phyloP scores from a whole-genome alignment of 1,284 basidiomycete genomes.

The Termitomyces sp. region DNA sequence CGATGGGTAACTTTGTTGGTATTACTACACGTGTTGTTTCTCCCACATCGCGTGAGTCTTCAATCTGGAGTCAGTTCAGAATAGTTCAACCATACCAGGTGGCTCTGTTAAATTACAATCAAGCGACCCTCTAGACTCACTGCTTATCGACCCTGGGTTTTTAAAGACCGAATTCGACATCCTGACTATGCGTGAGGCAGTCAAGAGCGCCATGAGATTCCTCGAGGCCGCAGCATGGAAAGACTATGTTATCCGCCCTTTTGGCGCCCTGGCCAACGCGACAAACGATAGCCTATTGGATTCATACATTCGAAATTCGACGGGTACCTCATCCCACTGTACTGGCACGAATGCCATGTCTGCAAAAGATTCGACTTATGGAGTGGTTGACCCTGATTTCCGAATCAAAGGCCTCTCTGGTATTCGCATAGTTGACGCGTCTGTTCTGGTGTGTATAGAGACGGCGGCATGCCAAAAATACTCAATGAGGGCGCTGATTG shows the following conservation, averaged over 20 bases:
- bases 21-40: conserved; percentile 13
- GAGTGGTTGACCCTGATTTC: conserved; percentile 35
- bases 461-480: background rate
- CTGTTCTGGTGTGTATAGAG: conserved; percentile 23
- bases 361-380: conserved; percentile 15
- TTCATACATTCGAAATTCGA: conserved; percentile 17
- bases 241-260: conserved; percentile 24
- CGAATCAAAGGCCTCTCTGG: conserved; percentile 28
- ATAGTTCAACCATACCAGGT: conserved; percentile 16
- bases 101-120: conserved; percentile 30
- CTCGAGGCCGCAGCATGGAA: conserved; percentile 28
- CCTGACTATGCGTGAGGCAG: conserved; percentile 24
- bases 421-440: conserved; percentile 35
- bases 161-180: conserved; percentile 30
- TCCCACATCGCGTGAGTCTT: conserved; percentile 10
- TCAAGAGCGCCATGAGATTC: conserved; percentile 27
- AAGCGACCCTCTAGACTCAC: conserved; percentile 28
- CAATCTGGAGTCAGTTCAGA: background rate
- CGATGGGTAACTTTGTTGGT: conserved; percentile 12
- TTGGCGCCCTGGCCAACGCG: conserved; percentile 13
- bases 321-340: conserved; percentile 16
- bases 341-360: conserved; percentile 26
- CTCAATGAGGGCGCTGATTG: background rate
- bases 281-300: conserved; percentile 17
- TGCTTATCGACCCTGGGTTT: conserved; percentile 32